phyloP scores from a whole-genome alignment of 106 monocot genomes.

The Dendrobium officinale region DNA sequence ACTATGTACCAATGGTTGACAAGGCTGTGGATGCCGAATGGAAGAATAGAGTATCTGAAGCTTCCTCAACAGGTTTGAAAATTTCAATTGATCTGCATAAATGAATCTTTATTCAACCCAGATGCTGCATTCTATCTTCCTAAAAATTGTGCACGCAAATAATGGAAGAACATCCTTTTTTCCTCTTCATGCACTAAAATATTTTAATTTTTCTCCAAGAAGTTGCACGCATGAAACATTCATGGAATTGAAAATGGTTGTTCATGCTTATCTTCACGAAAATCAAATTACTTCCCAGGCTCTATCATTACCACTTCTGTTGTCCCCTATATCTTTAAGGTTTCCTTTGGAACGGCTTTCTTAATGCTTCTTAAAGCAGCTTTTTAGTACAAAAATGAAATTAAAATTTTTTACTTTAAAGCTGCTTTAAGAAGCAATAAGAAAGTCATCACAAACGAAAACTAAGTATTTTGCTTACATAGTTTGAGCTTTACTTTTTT shows the following conservation, averaged over 20 bases:
- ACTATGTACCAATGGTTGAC: constrained; percentile 8
- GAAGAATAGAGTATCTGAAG: constrained; percentile 11
- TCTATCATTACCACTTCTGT: no score
- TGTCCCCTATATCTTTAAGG: no score
- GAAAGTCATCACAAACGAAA: no score
- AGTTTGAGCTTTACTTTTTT: no score
- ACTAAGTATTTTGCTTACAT: no score
- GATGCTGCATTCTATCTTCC: background rate
- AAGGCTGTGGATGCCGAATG: constrained; percentile 23
- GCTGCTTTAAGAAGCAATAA: no score
- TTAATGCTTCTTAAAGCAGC: no score
- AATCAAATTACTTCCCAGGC: background rate
- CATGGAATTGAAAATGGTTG: no score
- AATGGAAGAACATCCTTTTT: background rate
- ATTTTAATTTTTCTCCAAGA: background rate
- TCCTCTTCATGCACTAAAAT: background rate
- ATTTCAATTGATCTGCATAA: background rate
- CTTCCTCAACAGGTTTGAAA: background rate
- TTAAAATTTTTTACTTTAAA: no score
- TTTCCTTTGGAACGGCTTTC: no score
- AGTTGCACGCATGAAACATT: background rate
- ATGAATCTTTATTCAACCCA: background rate
- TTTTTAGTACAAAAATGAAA: no score
- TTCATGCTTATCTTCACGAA: background rate
- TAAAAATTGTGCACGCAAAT: background rate